These are phyloP conservation scores for Citrus maxima DNA, from an alignment of 345 rosid genomes.

Conservation along the genomic window DNA sequence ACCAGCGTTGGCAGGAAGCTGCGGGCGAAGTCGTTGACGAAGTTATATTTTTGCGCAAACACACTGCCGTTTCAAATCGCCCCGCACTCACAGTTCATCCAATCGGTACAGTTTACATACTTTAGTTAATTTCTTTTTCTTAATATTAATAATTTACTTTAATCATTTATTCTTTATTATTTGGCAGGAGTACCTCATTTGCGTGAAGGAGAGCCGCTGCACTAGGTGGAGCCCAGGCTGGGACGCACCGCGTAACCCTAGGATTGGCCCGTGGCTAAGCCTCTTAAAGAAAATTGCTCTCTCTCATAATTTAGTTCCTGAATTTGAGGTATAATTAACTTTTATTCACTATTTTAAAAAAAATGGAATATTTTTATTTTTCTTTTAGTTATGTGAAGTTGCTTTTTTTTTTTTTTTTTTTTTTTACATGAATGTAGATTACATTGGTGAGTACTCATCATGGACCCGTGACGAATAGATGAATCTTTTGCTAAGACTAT, in stretches of 20 bases:
- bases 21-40: constrained; percentile 74
- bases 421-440: constrained; percentile 38
- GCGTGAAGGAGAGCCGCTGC: constrained; percentile 63
- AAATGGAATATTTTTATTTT: background rate
- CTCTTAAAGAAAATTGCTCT: constrained; percentile 61
- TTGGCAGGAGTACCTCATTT: constrained; percentile 73
- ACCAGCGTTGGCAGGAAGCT: constrained; percentile 68
- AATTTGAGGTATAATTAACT: constrained; percentile 66
- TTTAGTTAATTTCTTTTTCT: background rate
- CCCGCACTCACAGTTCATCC: constrained; percentile 91
- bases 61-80: constrained; percentile 82
- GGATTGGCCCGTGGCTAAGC: constrained; percentile 90
- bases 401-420: background rate
- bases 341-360: background rate
- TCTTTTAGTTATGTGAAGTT: background rate
- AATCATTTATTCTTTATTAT: background rate
- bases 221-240: constrained; percentile 94
- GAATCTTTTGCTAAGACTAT: background rate
- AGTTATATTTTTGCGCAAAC: constrained; percentile 85
- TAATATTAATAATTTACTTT: background rate
- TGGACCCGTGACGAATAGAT: constrained; percentile 60
- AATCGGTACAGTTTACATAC: constrained; percentile 36
- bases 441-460: constrained; percentile 94
- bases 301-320: constrained; percentile 75
- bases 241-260: constrained; percentile 83